phyloP scores from a whole-genome alignment of 257 asterid species.

The Salvia hispanica region DNA sequence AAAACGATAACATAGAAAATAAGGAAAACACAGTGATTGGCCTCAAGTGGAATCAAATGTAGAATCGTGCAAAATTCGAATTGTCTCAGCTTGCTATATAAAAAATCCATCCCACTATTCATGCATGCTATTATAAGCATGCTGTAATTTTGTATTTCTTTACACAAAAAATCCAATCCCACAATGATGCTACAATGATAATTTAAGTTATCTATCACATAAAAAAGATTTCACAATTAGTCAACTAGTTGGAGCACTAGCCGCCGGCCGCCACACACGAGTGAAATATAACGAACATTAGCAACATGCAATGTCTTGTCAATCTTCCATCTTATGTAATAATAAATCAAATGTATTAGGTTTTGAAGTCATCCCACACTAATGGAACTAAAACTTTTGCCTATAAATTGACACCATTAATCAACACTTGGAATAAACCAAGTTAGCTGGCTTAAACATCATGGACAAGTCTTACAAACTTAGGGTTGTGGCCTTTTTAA shows the following conservation, averaged over 20 bases:
- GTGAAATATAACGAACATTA: background rate
- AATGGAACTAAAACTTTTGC: slow-evolving; percentile 7
- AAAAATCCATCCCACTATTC: background rate
- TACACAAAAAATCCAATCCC: background rate
- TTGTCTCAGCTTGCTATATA: background rate
- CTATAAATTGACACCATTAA: slow-evolving; percentile 35
- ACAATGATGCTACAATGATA: background rate
- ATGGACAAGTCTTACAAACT: slow-evolving; percentile 39
- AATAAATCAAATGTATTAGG: background rate
- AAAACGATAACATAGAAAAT: background rate
- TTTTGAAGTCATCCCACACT: slow-evolving; percentile 24
- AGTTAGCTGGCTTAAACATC: background rate
- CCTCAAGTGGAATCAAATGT: background rate
- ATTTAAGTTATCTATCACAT: background rate
- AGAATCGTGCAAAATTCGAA: background rate
- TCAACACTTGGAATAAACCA: background rate
- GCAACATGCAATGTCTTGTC: slow-evolving; percentile 23
- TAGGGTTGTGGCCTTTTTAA: slow-evolving; percentile 27
- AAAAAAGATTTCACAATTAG: background rate
- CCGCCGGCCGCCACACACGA: slow-evolving; percentile 42
- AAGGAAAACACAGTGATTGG: background rate
- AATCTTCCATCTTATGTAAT: slow-evolving; percentile 14
- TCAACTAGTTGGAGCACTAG: slow-evolving; percentile 17
- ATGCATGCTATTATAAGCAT: background rate
- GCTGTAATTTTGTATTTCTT: background rate